Percentiles rank a stretch among this genome's conserved stretches.
Conservation (phyloP, 2,329 filamentous ascomycete genomes). For the Kalaharituber pfeilii region DNA sequence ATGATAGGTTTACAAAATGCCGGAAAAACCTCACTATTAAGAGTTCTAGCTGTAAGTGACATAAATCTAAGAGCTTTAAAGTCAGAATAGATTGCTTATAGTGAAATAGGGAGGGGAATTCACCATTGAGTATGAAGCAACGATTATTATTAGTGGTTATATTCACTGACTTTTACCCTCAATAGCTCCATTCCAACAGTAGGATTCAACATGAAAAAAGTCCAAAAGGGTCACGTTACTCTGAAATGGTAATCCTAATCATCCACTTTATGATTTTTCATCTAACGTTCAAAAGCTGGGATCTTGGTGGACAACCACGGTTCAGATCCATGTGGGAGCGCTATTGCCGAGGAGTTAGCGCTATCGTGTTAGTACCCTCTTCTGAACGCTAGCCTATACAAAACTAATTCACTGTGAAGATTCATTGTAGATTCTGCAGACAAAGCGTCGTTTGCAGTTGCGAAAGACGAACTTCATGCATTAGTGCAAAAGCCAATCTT, state of each 20-base stretch:
- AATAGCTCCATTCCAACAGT: conserved; percentile 91
- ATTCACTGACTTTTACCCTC: conserved; percentile 20
- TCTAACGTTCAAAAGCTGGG: conserved; percentile 45
- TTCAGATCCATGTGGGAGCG: conserved; percentile 99
- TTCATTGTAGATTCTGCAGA: conserved; percentile 98
- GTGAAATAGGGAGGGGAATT: conserved; percentile 75
- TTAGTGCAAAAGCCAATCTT: conserved; percentile 71
- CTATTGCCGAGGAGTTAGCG: conserved; percentile 93
- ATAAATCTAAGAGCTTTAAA: not conserved
- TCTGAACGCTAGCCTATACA: conserved; percentile 18
- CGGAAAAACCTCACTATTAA: conserved; percentile 85
- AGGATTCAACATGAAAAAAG: conserved; percentile 97
- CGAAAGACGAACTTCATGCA: conserved; percentile 80
- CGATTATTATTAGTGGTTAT: conserved; percentile 1
- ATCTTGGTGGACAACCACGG: conserved; percentile 87
- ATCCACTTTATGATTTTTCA: not conserved
- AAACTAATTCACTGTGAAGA: conserved; percentile 28
- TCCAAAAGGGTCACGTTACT: conserved; percentile 94
- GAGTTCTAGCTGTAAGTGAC: conserved; percentile 75
- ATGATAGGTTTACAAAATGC: conserved; percentile 98
- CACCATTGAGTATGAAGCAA: conserved; percentile 74
- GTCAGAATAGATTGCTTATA: conserved; percentile 26
- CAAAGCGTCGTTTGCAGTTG: conserved; percentile 52
- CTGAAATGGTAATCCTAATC: conserved; percentile 57
- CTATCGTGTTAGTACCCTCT: conserved; percentile 52